Evolutionary conservation across 352 stramenopile species (phyloP).

Genomic region (Pythium apleroticum): DNA sequence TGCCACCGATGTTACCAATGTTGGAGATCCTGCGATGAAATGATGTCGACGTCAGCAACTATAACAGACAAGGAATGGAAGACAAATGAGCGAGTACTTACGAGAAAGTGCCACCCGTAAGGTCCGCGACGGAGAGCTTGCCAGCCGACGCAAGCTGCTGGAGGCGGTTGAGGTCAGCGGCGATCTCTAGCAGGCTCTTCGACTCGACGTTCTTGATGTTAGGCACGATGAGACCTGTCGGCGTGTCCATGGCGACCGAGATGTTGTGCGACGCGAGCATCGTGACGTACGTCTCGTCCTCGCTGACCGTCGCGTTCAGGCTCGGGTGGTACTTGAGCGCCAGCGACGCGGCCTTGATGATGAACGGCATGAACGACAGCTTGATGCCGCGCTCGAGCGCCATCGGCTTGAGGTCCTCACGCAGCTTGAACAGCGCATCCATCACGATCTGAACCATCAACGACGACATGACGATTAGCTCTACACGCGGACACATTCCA

Average conservation of each 20-base stretch:
- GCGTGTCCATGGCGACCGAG: slow-evolving; percentile 98
- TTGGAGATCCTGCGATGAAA: slow-evolving; percentile 77
- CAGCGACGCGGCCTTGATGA: slow-evolving; percentile 95
- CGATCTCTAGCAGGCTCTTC: slow-evolving; percentile 85
- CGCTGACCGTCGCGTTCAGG: slow-evolving; percentile 92
- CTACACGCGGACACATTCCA: too few relatives aligned
- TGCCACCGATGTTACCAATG: slow-evolving; percentile 97
- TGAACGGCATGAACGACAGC: slow-evolving; percentile 96
- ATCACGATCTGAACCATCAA: slow-evolving; percentile 75
- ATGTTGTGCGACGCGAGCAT: slow-evolving; percentile 96
- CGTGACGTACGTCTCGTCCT: slow-evolving; percentile 83
- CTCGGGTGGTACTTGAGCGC: slow-evolving; percentile 93
- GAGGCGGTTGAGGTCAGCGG: slow-evolving; percentile 85
- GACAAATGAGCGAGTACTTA: slow-evolving; percentile 37
- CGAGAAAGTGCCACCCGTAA: slow-evolving; percentile 92
- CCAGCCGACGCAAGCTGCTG: slow-evolving; percentile 79
- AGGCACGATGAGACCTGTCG: slow-evolving; percentile 94
- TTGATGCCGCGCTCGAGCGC: slow-evolving; percentile 81
- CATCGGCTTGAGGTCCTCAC: slow-evolving; percentile 88
- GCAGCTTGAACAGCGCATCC: slow-evolving; percentile 83
- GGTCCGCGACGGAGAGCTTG: slow-evolving; percentile 83
- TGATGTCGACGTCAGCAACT: neutral
- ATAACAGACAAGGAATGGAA: slow-evolving; percentile 5
- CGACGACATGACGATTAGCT: too few relatives aligned
- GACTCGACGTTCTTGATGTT: slow-evolving; percentile 93